These are phyloP conservation scores for Silene conica DNA, from an alignment of 148 eudicot genomes.

Conservation along the genomic window DNA sequence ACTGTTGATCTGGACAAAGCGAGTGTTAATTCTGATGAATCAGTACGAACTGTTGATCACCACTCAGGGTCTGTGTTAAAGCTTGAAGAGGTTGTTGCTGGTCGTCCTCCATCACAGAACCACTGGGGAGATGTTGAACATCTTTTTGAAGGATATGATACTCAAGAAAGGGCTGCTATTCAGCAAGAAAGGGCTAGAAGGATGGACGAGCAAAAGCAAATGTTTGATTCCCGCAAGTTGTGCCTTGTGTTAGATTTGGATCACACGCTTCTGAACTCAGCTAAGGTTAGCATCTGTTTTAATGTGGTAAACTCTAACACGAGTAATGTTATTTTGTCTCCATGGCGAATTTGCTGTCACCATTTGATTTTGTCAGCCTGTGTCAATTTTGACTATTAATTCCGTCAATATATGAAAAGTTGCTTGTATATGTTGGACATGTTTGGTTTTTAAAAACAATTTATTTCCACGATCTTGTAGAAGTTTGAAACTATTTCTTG, in stretches of 20 bases:
- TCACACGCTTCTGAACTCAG: slow-evolving; percentile 97
- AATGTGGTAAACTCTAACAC: neutral
- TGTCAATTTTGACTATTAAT: neutral
- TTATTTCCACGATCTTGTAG: neutral
- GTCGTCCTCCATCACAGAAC: slow-evolving; percentile 46
- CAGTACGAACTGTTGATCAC: slow-evolving; percentile 23
- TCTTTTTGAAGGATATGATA: slow-evolving; percentile 83
- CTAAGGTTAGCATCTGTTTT: slow-evolving; percentile 52
- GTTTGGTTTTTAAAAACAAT: neutral
- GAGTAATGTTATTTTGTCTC: neutral
- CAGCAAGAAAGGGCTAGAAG: slow-evolving; percentile 87
- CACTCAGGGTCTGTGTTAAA: slow-evolving; percentile 12
- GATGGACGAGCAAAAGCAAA: slow-evolving; percentile 84
- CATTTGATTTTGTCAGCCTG: neutral
- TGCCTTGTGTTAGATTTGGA: slow-evolving; percentile 97
- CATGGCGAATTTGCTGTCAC: neutral
- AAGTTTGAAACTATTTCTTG: neutral
- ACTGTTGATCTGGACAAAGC: slow-evolving; percentile 30
- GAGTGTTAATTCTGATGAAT: slow-evolving; percentile 26
- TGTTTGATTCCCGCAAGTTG: slow-evolving; percentile 76
- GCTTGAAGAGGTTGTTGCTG: slow-evolving; percentile 49
- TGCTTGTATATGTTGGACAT: neutral
- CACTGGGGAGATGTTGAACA: slow-evolving; percentile 86
- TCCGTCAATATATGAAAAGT: neutral
- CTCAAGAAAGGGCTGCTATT: slow-evolving; percentile 76